Evolutionary conservation across 129 eudicot genomes (phyloP).

Genomic region (Deinandra increscens): DNA sequence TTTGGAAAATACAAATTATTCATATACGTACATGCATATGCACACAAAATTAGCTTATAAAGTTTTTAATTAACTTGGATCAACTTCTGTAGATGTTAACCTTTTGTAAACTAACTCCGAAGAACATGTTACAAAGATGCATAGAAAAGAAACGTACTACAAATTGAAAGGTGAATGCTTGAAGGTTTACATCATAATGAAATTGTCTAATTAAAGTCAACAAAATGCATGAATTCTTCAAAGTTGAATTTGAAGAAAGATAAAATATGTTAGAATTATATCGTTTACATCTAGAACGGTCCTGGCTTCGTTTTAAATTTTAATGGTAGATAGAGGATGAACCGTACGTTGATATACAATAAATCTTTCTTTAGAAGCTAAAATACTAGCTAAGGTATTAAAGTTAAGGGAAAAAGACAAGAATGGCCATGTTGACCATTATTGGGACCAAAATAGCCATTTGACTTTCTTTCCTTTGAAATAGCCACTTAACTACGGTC

Average conservation of each 20-base stretch:
- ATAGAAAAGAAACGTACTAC: neutral
- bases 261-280: neutral
- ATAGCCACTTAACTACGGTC: too few relatives aligned
- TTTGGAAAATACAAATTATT: neutral
- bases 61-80: neutral
- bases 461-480: too few relatives aligned
- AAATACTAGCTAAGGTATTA: too few relatives aligned
- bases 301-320: slow-evolving; percentile 17
- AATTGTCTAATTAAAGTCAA: neutral
- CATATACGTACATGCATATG: too few relatives aligned
- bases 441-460: too few relatives aligned
- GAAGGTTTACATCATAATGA: neutral
- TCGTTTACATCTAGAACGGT: slow-evolving; percentile 26
- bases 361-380: slow-evolving; percentile 26
- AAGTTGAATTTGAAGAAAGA: slow-evolving; percentile 8
- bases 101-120: too few relatives aligned
- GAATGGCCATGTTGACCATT: too few relatives aligned
- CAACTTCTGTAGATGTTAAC: neutral
- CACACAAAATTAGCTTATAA: neutral
- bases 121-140: neutral
- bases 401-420: too few relatives aligned
- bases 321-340: slow-evolving; percentile 17
- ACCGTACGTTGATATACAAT: slow-evolving; percentile 4
- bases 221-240: neutral
- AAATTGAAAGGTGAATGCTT: too few relatives aligned